phyloP scores from a whole-genome alignment of 2,329 filamentous ascomycete genomes.

The Triangularia verruculosa region DNA sequence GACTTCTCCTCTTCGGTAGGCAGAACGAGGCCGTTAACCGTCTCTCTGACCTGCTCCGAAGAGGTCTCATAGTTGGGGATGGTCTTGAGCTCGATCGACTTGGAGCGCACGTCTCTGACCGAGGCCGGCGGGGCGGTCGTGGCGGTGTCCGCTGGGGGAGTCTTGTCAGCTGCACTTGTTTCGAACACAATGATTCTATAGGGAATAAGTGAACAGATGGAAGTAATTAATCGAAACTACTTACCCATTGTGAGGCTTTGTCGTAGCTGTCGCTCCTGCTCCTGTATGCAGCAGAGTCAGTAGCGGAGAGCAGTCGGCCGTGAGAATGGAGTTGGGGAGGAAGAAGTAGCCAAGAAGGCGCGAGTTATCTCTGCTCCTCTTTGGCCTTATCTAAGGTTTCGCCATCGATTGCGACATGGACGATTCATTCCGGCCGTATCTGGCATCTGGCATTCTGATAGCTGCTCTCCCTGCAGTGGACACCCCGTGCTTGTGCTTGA shows the following conservation, averaged over 20 bases:
- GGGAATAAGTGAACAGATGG: not conserved
- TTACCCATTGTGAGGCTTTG: not conserved
- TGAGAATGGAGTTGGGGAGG: not conserved
- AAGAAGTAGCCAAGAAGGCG: not conserved
- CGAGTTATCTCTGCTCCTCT: not conserved
- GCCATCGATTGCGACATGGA: not conserved
- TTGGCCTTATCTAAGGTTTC: not conserved
- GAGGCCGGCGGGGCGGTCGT: not conserved
- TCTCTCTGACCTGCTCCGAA: slow-evolving; percentile 4
- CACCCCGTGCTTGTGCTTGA: no score
- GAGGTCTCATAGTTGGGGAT: not conserved
- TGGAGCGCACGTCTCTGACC: not conserved
- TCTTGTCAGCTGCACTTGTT: not conserved
- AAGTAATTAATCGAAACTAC: not conserved
- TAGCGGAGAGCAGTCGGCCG: not conserved
- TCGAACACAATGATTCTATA: no score
- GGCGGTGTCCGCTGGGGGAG: not conserved
- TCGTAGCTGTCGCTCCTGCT: not conserved
- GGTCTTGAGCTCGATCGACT: not conserved
- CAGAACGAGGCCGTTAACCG: slow-evolving; percentile 43
- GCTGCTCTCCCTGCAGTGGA: not conserved
- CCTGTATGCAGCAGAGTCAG: not conserved
- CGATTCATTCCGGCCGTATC: not conserved
- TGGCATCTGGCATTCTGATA: not conserved
- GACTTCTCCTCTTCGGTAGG: slow-evolving; percentile 51